Conservation (phyloP, 306 rosid genomes). For the Delonix regia region DNA sequence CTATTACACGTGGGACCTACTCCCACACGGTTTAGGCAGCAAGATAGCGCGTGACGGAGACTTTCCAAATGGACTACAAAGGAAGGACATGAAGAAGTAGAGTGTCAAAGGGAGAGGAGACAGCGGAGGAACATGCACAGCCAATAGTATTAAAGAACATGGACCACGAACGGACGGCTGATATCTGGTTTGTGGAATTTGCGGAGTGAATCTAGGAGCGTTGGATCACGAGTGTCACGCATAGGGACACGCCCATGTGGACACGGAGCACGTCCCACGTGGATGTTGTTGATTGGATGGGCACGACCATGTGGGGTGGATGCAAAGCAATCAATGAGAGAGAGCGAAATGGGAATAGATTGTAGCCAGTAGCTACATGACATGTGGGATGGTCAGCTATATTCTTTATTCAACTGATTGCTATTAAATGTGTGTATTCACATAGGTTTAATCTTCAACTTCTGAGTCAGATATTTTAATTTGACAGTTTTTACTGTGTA, state of each 20-base stretch:
- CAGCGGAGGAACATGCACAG: slow-evolving; percentile 50
- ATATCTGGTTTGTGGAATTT: slow-evolving; percentile 33
- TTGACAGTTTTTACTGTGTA: neutral
- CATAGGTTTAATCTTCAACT: neutral
- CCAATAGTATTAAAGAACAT: slow-evolving; percentile 37
- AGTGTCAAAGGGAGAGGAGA: slow-evolving; percentile 48
- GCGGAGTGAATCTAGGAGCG: slow-evolving; percentile 38
- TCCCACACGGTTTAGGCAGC: slow-evolving; percentile 6
- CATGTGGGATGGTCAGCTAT: slow-evolving; percentile 6
- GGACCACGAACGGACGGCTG: slow-evolving; percentile 53
- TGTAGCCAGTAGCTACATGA: slow-evolving; percentile 18
- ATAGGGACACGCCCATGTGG: slow-evolving; percentile 55
- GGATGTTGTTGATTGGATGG: slow-evolving; percentile 46
- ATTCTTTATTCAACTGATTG: neutral
- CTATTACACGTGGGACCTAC: slow-evolving; percentile 1
- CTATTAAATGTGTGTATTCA: neutral
- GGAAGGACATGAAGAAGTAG: slow-evolving; percentile 44
- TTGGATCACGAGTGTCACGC: slow-evolving; percentile 43
- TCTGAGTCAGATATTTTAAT: neutral
- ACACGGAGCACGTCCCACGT: slow-evolving; percentile 44
- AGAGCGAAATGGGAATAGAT: slow-evolving; percentile 19
- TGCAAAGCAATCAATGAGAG: neutral
- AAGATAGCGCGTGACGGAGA: slow-evolving; percentile 35
- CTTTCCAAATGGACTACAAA: too few relatives aligned
- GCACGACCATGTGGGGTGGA: slow-evolving; percentile 53